phyloP scores from a whole-genome alignment of 2,329 filamentous ascomycete genomes.

The Decorospora gaudefroyi region DNA sequence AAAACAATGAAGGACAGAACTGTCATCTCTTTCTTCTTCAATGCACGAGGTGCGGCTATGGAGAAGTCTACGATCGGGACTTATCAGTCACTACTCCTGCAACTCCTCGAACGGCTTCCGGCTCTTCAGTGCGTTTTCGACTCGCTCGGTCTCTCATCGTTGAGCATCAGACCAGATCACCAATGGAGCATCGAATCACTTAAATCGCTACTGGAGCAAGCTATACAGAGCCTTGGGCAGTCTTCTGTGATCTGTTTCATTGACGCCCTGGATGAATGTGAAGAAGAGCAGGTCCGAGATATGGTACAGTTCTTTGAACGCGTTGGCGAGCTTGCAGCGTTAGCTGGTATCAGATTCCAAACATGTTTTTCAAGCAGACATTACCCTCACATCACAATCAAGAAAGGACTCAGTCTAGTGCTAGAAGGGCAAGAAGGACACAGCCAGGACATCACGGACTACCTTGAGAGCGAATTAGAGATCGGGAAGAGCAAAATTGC shows the following conservation, averaged over 20 bases:
- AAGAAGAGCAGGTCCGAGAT: slow-evolving; percentile 49
- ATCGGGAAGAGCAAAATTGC: slow-evolving; percentile 25
- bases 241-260: slow-evolving; percentile 33
- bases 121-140: slow-evolving; percentile 12
- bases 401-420: slow-evolving; percentile 32
- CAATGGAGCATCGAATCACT: slow-evolving; percentile 22
- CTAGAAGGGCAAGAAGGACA: slow-evolving; percentile 49
- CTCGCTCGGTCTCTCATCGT: slow-evolving; percentile 4
- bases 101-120: slow-evolving; percentile 11
- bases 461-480: slow-evolving; percentile 27
- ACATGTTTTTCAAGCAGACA: slow-evolving; percentile 42
- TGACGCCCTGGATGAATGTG: slow-evolving; percentile 58
- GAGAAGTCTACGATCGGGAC: slow-evolving; percentile 31
- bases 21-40: slow-evolving; percentile 35
- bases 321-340: slow-evolving; percentile 37
- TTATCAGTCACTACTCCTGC: slow-evolving; percentile 32
- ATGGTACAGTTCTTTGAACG: slow-evolving; percentile 54
- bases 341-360: slow-evolving; percentile 22
- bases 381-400: slow-evolving; percentile 52
- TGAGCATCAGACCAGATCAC: slow-evolving; percentile 6
- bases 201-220: slow-evolving; percentile 24
- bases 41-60: slow-evolving; percentile 25
- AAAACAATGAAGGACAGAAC: slow-evolving; percentile 12
- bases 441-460: slow-evolving; percentile 43
- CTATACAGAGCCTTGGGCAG: slow-evolving; percentile 16